Percentiles rank a stretch among this genome's conserved stretches.
These are phyloP conservation scores for Debaryomyces tyrocola DNA, from an alignment of 805 yeast genomes.

Conservation along the genomic window DNA sequence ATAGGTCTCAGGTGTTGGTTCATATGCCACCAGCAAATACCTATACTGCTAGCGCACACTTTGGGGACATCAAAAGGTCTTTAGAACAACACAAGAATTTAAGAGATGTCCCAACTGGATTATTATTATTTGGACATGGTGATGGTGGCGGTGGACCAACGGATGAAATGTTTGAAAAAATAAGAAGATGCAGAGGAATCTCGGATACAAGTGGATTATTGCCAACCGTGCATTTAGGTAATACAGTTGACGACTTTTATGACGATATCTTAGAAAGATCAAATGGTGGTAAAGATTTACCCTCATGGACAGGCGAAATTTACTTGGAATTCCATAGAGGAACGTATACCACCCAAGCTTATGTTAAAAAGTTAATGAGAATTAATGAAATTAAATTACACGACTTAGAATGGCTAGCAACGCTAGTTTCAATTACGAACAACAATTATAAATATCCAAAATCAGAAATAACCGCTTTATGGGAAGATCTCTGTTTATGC, in stretches of 20 bases:
- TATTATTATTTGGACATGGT: conserved; percentile 87
- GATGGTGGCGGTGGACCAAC: conserved; percentile 99
- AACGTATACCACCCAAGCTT: conserved; percentile 92
- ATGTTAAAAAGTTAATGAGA: conserved; percentile 79
- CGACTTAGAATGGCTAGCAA: conserved; percentile 82
- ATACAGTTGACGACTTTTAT: conserved; percentile 78
- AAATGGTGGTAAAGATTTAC: conserved; percentile 63
- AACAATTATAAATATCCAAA: conserved; percentile 70
- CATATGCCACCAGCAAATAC: conserved; percentile 99
- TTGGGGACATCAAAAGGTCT: conserved; percentile 87
- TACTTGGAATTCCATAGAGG: conserved; percentile 96
- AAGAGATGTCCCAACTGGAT: conserved; percentile 75
- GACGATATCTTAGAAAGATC: conserved; percentile 63
- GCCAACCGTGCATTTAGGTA: conserved; percentile 80
- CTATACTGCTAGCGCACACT: conserved; percentile 89
- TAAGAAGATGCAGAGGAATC: conserved; percentile 87
- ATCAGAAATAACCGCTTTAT: conserved; percentile 61
- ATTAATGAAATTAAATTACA: conserved; percentile 72
- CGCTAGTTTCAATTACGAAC: conserved; percentile 61
- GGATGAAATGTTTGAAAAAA: conserved; percentile 87
- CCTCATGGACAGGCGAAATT: conserved; percentile 91
- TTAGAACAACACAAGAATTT: conserved; percentile 79
- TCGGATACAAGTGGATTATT: conserved; percentile 76
- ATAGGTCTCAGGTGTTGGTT: conserved; percentile 88
- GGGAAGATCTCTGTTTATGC: conserved; percentile 88